Evolutionary conservation across 257 asterid genomes (phyloP), one percentile per base, ranked within the genome.

Genomic region (Solanum stenotomum): DNA sequence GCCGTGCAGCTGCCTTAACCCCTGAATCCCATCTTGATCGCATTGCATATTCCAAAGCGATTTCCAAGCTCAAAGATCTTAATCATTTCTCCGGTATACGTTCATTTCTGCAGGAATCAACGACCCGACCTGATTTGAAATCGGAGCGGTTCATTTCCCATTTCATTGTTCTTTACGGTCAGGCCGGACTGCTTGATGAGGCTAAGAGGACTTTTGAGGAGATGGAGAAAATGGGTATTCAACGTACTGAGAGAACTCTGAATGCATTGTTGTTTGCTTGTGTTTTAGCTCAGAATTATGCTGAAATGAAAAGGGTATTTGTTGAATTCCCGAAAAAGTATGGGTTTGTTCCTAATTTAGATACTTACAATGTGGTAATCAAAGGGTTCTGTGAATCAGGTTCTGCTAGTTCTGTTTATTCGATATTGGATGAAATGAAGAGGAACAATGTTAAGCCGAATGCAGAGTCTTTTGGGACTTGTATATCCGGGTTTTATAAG

Each of bases 1-100:
- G 98, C 94, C 93, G 98, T 9, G 94, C 96, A 76, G 94, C 98
- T 86, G 87, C 94, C 65, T 94, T 97, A 8, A 87, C 95, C 27
- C 98, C 99, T 34, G 95, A 90, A 22, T 90, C 93, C 2, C 98
- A 93, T 46, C 92, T 93, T 86, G 98, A 97, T 84, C 96, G 99
- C 12, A 23, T 94, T 27, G 94, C 95, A 83, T 96, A 86, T 87
- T 90, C 95, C 12, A 92, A 87, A 83, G 96, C 98, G 90, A 87
- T 97, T 46, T 76, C 87, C 16, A 96, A 90, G 72, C 95, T 96
- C 10, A 92, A 83, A 59, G 90, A 92, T 20, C 89, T 92, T n/a
- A 92, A 93, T 89, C 89, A 93, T 38, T 84, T 56, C 37, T 91
- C 91, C 4, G 92, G 93, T 61, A 97, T 96, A 22, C 91, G 98